These are phyloP conservation scores for Leccinum truebloodii DNA, from an alignment of 768 basidiomycete species.

Conservation along the genomic window DNA sequence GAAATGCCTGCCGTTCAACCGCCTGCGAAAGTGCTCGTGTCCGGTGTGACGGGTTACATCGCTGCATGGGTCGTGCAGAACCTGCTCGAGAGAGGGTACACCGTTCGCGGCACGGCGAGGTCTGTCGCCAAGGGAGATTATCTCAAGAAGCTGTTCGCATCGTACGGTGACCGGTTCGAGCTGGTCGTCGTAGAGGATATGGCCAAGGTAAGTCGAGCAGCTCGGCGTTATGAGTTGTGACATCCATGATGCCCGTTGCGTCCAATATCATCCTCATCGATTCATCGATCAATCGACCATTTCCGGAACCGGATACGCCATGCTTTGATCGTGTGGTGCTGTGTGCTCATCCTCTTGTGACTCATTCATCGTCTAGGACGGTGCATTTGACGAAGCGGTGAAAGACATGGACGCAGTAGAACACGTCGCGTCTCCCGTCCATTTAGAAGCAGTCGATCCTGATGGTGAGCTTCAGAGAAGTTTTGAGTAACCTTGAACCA, in stretches of 20 bases:
- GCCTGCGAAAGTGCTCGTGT: slow-evolving; percentile 33
- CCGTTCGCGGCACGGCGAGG: slow-evolving; percentile 68
- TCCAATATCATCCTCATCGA: background rate
- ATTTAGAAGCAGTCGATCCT: slow-evolving; percentile 46
- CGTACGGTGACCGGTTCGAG: slow-evolving; percentile 59
- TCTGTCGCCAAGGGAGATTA: slow-evolving; percentile 58
- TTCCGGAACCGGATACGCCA: background rate
- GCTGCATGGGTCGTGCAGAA: slow-evolving; percentile 50
- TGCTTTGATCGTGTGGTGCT: too few species aligned
- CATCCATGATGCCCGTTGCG: background rate
- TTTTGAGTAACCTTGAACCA: background rate
- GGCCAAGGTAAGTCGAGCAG: slow-evolving; percentile 44
- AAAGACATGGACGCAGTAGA: slow-evolving; percentile 71
- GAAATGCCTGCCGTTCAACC: slow-evolving; percentile 28
- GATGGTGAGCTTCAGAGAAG: slow-evolving; percentile 24
- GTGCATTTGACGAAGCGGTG: slow-evolving; percentile 79
- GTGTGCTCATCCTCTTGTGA: background rate
- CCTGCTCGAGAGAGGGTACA: slow-evolving; percentile 62
- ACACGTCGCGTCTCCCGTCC: slow-evolving; percentile 69
- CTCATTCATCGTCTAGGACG: slow-evolving; percentile 39
- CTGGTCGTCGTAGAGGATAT: slow-evolving; percentile 73
- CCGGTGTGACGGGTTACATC: slow-evolving; percentile 20
- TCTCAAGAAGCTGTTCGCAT: slow-evolving; percentile 53
- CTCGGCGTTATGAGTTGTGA: too few species aligned
- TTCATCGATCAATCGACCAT: background rate